These are phyloP conservation scores for Yarrowia bubula DNA, from an alignment of 805 yeast genomes.

Conservation along the genomic window DNA sequence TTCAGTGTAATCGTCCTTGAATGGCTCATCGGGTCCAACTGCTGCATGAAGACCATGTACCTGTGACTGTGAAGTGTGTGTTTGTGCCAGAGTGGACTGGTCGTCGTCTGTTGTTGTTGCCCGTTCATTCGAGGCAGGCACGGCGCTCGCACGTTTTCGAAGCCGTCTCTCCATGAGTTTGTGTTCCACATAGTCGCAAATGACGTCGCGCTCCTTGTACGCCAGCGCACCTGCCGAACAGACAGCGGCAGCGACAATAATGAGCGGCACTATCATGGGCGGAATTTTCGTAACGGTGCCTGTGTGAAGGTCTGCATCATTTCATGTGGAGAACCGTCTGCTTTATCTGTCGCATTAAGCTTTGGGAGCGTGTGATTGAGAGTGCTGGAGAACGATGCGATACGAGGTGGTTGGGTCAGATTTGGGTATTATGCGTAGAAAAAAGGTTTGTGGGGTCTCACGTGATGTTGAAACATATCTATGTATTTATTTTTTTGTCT, in stretches of 20 bases:
- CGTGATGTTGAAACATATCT: no score
- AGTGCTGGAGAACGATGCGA: no score
- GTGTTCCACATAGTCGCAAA: constrained; percentile 23
- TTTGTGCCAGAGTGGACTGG: not conserved
- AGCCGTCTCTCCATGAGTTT: constrained; percentile 19
- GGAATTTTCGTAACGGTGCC: not conserved
- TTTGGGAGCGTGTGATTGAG: not conserved
- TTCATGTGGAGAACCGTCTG: not conserved
- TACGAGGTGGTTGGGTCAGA: no score
- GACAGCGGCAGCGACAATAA: constrained; percentile 21
- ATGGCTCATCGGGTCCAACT: constrained; percentile 1
- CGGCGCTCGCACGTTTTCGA: constrained; percentile 9
- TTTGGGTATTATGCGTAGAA: no score
- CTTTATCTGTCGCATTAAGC: constrained; percentile 4
- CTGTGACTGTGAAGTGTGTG: not conserved
- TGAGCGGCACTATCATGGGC: constrained; percentile 22
- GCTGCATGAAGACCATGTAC: constrained; percentile 1
- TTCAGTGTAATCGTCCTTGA: constrained; percentile 14
- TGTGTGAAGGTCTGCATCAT: not conserved
- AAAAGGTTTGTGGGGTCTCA: no score
- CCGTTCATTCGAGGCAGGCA: not conserved
- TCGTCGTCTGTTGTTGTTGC: not conserved
- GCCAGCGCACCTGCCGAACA: constrained; percentile 27
- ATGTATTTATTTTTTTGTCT: no score
- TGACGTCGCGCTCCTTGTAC: constrained; percentile 16